Base-by-base conservation (phyloP, 148 eudicot species). In the Vaccinium macrocarpon region DNA sequence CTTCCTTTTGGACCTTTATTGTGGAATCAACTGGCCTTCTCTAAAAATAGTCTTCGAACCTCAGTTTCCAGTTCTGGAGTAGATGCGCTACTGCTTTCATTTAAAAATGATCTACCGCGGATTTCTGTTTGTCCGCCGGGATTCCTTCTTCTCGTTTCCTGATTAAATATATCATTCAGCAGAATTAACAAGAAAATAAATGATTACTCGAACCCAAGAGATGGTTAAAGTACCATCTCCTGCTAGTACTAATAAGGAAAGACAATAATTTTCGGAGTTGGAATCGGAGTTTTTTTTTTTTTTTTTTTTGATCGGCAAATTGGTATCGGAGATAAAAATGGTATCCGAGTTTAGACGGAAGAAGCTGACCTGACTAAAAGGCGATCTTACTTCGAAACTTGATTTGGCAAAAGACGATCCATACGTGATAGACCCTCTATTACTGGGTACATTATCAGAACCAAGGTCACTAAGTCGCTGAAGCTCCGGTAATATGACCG, bases 401-500 rank as follows among this genome's bases (percentile, higher is more conserved):
- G 77, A 16, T 49, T 49, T 42, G 42, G 19, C 76, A 6, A n/a
- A 32, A 81, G 84, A 27, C 4, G 50, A 50, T n/a, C 57, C 79
- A 14, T 23, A 52, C 11, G 64, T 10, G 12, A 57, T 55, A 10
- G 13, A 10, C 3, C 61, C 81, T 48, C 38, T 42, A 8, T 82
- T 72, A 23, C 59, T 27, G n/a, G 82, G 18, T 49, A 9, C 76
- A 21, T 85, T 46, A 82, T 73, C 78, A 6, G 35, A 70, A 25
- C 89, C 89, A 73, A 90, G 86, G 75, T 90, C 85, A 50, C 88
- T 86, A 82, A 92, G 79, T 27, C 93, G 87, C 61, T 79, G 75
- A 57, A 95, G 87, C 85, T 92, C 93, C 3, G 98, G 95, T 80
- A 95, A 75, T 38, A 95, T 64, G 70, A 85, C 89, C 0, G 90